These are phyloP conservation scores for Steccherinum ochraceum DNA, from an alignment of 768 basidiomycete genomes.

Conservation along the genomic window DNA sequence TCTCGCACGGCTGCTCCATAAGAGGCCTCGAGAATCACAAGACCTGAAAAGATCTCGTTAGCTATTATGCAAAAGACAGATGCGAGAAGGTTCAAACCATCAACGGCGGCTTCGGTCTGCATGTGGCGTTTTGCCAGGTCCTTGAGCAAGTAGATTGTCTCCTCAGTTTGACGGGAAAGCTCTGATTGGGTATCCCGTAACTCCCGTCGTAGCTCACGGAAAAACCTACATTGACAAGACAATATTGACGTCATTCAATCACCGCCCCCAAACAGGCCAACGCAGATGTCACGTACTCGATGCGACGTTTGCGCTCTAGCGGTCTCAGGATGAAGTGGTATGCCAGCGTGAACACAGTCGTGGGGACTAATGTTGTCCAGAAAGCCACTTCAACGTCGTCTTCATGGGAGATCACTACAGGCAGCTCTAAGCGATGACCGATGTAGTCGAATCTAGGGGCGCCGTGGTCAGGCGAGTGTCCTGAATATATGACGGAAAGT, in stretches of 20 bases:
- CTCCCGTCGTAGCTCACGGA: constrained; percentile 57
- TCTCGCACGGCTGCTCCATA: constrained; percentile 57
- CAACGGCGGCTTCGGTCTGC: constrained; percentile 55
- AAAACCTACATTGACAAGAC: constrained; percentile 39
- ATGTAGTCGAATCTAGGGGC: constrained; percentile 44
- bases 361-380: constrained; percentile 48
- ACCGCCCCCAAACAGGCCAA: constrained; percentile 1
- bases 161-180: constrained; percentile 55
- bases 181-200: constrained; percentile 61
- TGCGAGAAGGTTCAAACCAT: constrained; percentile 43
- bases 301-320: constrained; percentile 44
- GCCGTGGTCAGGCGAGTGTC: background rate
- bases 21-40: constrained; percentile 69
- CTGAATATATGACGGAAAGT: constrained; percentile 1
- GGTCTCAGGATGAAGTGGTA: constrained; percentile 57
- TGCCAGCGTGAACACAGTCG: constrained; percentile 42
- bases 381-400: constrained; percentile 40
- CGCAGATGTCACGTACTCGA: constrained; percentile 36
- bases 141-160: constrained; percentile 55
- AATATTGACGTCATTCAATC: constrained; percentile 4
- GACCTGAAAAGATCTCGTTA: constrained; percentile 48
- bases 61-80: constrained; percentile 5
- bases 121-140: constrained; percentile 62
- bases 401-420: constrained; percentile 50
- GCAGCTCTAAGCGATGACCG: constrained; percentile 51